Conservation (phyloP, 2,329 filamentous ascomycete genomes). For the Mycosphaerella sp. region DNA sequence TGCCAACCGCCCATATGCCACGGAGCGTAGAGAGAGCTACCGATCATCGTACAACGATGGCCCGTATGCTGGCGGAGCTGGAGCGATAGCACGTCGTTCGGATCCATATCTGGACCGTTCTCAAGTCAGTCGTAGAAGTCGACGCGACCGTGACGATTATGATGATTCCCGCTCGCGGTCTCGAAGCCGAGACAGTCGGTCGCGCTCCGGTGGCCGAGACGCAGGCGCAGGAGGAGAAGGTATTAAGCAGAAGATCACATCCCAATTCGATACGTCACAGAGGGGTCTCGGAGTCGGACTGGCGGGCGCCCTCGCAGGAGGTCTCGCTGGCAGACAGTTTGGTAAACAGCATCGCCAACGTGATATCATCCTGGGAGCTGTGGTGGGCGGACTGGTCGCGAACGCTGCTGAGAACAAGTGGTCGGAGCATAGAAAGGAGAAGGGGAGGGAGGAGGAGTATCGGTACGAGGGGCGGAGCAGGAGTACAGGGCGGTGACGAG, state of each 20-base stretch:
- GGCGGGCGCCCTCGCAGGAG: conserved; percentile 33
- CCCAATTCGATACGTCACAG: conserved; percentile 30
- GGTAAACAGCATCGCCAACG: conserved; percentile 30
- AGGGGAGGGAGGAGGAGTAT: conserved; percentile 20
- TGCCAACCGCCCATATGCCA: conserved; percentile 19
- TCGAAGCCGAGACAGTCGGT: conserved; percentile 18
- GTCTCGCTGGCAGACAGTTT: conserved; percentile 31
- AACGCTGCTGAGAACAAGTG: conserved; percentile 33
- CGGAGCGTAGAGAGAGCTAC: conserved; percentile 22
- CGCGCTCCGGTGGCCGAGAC: conserved; percentile 11
- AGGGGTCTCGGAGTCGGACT: conserved; percentile 31
- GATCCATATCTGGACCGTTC: conserved; percentile 20
- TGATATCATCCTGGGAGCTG: conserved; percentile 32
- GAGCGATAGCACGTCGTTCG: conserved; percentile 27
- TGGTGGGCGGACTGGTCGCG: conserved; percentile 32
- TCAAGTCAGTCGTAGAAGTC: conserved; percentile 16
- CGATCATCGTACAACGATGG: conserved; percentile 14
- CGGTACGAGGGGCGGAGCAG: conserved; percentile 19
- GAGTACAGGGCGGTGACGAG: conserved; percentile 17
- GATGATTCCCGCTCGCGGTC: conserved; percentile 24
- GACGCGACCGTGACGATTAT: conserved; percentile 18
- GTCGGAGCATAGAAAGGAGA: conserved; percentile 26
- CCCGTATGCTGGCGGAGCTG: conserved; percentile 19
- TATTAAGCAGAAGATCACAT: conserved; percentile 28
- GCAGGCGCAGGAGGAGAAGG: conserved; percentile 13